A percentile compares a stretch with the other conserved stretches of the same genome.
These are phyloP conservation scores for Stachybotrys chlorohalonatus DNA, from an alignment of 2,329 filamentous ascomycete species.

Conservation along the genomic window DNA sequence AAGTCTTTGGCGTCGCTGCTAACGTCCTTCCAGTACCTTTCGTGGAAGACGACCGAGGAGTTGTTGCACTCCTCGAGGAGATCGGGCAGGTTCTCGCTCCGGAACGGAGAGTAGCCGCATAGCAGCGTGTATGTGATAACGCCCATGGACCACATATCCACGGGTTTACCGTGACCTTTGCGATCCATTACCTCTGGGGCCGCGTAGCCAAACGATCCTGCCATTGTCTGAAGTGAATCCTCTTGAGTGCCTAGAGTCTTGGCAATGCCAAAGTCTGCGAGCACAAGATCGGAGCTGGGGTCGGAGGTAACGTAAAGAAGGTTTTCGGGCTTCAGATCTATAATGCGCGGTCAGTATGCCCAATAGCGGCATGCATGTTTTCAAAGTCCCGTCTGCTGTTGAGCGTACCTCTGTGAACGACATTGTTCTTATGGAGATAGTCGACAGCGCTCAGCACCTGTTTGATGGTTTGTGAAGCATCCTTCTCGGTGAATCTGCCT, in stretches of 20 bases:
- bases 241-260: conserved; percentile 92
- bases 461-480: conserved; percentile 89
- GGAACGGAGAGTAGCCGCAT: conserved; percentile 96
- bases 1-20: conserved; percentile 94
- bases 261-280: conserved; percentile 96
- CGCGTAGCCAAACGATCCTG: conserved; percentile 94
- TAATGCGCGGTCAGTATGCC: neutral
- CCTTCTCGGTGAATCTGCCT: conserved; percentile 97
- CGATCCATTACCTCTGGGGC: conserved; percentile 98
- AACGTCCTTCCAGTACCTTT: conserved; percentile 97
- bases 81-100: conserved; percentile 85
- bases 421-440: conserved; percentile 89
- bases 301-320: conserved; percentile 82
- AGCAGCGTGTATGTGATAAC: conserved; percentile 98
- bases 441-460: conserved; percentile 89
- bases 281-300: conserved; percentile 71
- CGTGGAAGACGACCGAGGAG: conserved; percentile 84
- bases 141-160: conserved; percentile 98
- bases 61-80: conserved; percentile 89
- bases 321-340: conserved; percentile 97
- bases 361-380: neutral
- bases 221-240: conserved; percentile 95
- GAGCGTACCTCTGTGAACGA: conserved; percentile 78
- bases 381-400: neutral
- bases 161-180: conserved; percentile 92